These are phyloP conservation scores for Aspergillus floridensis DNA, from an alignment of 2,329 filamentous ascomycete genomes.

Conservation along the genomic window DNA sequence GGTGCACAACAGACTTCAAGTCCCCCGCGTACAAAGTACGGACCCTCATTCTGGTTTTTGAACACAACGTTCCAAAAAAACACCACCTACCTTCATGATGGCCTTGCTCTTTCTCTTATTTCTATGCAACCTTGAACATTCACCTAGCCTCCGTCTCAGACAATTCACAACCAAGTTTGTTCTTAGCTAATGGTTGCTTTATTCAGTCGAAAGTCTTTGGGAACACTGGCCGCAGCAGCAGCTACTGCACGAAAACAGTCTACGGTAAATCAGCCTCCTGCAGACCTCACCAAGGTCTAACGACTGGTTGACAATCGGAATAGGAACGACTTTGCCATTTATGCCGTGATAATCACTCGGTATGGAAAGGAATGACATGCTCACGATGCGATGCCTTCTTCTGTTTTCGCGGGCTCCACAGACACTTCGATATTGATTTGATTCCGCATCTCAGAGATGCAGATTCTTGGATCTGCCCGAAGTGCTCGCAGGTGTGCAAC, in stretches of 20 bases:
- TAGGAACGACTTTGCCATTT: slow-evolving; percentile 36
- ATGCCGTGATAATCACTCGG: slow-evolving; percentile 35
- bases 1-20: background rate
- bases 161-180: background rate
- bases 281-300: slow-evolving; percentile 9
- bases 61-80: background rate
- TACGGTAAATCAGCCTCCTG: slow-evolving; percentile 16
- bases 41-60: background rate
- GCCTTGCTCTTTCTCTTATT: background rate
- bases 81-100: too few species aligned
- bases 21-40: slow-evolving; percentile 8
- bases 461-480: slow-evolving; percentile 34
- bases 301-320: background rate
- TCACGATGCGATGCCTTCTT: slow-evolving; percentile 36
- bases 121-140: background rate
- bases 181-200: background rate
- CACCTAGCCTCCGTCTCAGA: background rate
- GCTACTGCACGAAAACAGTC: slow-evolving; percentile 24
- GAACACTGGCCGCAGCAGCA: slow-evolving; percentile 25
- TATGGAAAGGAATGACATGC: slow-evolving; percentile 36
- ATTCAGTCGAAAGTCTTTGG: slow-evolving; percentile 16
- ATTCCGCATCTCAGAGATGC: slow-evolving; percentile 29
- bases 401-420: slow-evolving; percentile 36
- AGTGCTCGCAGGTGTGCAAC: slow-evolving; percentile 35
- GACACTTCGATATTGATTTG: slow-evolving; percentile 36